Evolutionary conservation across 331 rosid genomes (phyloP), one percentile per base, ranked within the genome.

Genomic region (Quercus lobata): DNA sequence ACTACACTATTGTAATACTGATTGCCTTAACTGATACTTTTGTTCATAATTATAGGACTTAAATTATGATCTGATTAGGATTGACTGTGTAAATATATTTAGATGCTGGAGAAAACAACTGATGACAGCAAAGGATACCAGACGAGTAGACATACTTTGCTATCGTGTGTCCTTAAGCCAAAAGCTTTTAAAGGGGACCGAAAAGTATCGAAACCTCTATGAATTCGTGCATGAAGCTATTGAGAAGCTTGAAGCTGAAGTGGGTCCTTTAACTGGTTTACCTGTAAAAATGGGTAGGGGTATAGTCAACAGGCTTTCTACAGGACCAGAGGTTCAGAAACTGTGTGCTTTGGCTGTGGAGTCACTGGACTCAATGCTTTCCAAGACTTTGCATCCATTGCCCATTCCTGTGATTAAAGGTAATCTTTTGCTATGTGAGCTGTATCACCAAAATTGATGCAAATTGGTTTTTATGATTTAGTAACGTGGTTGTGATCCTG

Each of bases 221-320:
- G 82, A 90, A 77, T 84, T 93, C 35, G 87, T 96, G 66, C 84
- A 83, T 78, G 93, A 90, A 57, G 98, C 97, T 19, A 87, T 88
- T 85, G 88, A 82, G 89, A 93, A 89, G 84, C 99, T 96, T 87
- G 90, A 96, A 85, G 88, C 83, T 72, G 99, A 96, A 76, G 96
- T 96, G 60, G 99, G 99, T 69, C 96, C 89, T 17, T 83, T 96
- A 77, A 87, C 87, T 62, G 93, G 92, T 52, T 85, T 90, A 76
- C 96, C 97, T 1, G 90, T 84, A 65, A 96, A 93, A 92, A 93
- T 90, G 89, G 93, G 99, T 29, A 85, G 99, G 84, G 99, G 98
- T 53, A 93, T 96, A 71, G 99, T 96, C 32, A 96, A 96, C 86
- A 90, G 99, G 89, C 99, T 96, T 81, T 89, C 97, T n/a, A 93